phyloP scores from a whole-genome alignment of 2,329 filamentous ascomycete genomes.

The Epichloe festucae region DNA sequence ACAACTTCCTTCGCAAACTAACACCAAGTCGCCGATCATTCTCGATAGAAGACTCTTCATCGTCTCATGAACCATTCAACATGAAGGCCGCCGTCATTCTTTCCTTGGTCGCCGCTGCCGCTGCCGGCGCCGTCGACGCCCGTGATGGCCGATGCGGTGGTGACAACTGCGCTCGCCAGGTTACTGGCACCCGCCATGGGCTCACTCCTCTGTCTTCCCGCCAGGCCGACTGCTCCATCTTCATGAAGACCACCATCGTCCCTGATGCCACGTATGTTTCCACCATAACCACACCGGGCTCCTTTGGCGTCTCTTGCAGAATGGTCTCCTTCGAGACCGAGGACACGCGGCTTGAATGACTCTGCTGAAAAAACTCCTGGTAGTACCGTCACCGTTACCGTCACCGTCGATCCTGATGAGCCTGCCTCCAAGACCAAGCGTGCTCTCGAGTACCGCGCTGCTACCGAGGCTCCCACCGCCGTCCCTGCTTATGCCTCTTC shows the following conservation, averaged over 20 bases:
- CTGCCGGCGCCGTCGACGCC: slow-evolving; percentile 22
- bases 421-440: slow-evolving; percentile 16
- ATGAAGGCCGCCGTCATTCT: slow-evolving; percentile 30
- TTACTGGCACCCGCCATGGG: slow-evolving; percentile 29
- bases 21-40: slow-evolving; percentile 2
- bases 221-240: slow-evolving; percentile 28
- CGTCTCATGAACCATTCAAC: slow-evolving; percentile 11
- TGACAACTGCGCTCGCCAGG: slow-evolving; percentile 34
- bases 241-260: slow-evolving; percentile 26
- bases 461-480: slow-evolving; percentile 18
- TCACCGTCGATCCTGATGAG: slow-evolving; percentile 22
- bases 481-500: slow-evolving; percentile 28
- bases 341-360: not conserved
- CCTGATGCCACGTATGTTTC: slow-evolving; percentile 26
- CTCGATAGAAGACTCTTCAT: not conserved
- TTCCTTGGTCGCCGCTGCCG: slow-evolving; percentile 23
- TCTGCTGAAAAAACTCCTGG: not conserved
- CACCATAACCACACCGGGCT: not conserved
- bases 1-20: not conserved
- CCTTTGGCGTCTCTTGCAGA: not conserved
- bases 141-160: slow-evolving; percentile 22
- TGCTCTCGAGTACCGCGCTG: slow-evolving; percentile 17
- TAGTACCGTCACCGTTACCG: slow-evolving; percentile 25
- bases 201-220: slow-evolving; percentile 22
- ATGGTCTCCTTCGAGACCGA: not conserved